Base-by-base conservation (phyloP, 2,329 filamentous ascomycete species). In the Cladosporium austrohemisphaericum region DNA sequence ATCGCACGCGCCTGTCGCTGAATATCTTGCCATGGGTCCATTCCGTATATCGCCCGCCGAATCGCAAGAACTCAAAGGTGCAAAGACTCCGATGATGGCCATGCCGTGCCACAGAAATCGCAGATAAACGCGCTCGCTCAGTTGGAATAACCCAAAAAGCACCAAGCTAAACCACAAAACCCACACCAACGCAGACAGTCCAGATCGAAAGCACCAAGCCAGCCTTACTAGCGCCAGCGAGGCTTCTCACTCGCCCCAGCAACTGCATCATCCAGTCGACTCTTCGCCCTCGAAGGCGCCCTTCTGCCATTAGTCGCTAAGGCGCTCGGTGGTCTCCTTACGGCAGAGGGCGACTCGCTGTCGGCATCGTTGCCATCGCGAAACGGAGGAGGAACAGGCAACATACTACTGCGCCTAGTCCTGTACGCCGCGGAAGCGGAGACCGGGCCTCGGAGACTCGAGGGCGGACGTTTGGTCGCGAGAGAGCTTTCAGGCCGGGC, bases 301-400 rank as follows among this genome's bases (percentile, higher is more conserved):
- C 55, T 47, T 37, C 60, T 46, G 9, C 56, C 55, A n/a, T 47
- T 51, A 16, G 48, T 33, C 26, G 23, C 48, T 38, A 58, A 37
- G 8, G 52, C 51, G 40, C 54, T 59, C 3, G 55, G 54, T n/a
- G 58, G 48, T 25, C 57, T 40, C 18, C 52, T 16, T 28, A 46
- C 11, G 6, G 11, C 6, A 19, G 16, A 11, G 9, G 59, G 18
- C 54, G 36, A 53, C 29, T 62, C 59, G 16, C 52, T 60, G 25
- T 65, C 62, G 7, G 61, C 61, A 31, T 65, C 62, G 31, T 65
- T 60, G 2, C 59, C 60, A 45, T 59, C 58, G 23, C 44, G 33
- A 11, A 47, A 45, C 25, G 52, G 43, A 20, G 43, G 35, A 23
- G 48, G 51, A 2, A 53, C 41, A 11, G 55, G 55, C 20, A 58